Evolutionary conservation across 2,329 filamentous ascomycete genomes (phyloP), one percentile per base, ranked within the genome.

Genomic region (Penicillium sp.): DNA sequence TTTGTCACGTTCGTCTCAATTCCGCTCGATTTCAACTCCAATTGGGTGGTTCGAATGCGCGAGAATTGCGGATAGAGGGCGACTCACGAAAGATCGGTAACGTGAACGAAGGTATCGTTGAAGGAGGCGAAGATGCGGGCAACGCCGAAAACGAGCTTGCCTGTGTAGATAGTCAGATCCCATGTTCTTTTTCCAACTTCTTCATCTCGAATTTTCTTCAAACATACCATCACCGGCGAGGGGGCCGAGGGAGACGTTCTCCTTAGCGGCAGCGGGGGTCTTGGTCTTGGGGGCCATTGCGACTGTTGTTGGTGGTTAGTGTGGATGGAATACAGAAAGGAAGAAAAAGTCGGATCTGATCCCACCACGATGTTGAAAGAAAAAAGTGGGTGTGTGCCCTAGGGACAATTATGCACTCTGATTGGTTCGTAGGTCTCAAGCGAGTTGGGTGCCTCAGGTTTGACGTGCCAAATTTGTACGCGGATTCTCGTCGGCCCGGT

Each of bases 201-300:
- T 48, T 37, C 6, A 12, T 46, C 43, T 47, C 23, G 5, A n/a
- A 35, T 12, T 29, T 41, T 53, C 27, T 60, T 47, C 19, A 4
- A 68, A 77, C 86, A 77, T 80, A 93, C 91, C 93, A 86, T 97
- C 93, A 78, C 93, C 89, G 84, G 93, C 90, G 81, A 96, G 91
- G 78, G 94, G 94, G 75, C 94, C 94, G 75, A 97, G 88, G 82
- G 90, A 93, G 86, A 99, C 94, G 84, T 99, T 99, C 89, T 97
- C 94, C 84, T 93, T 81, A 67, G 81, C 88, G 74, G 86, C 85
- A 75, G 90, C 87, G 78, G 89, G 86, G 75, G 86, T 82, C 80
- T 88, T 88, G 86, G 93, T 95, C 80, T 93, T 93, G 82, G 93
- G 84, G 54, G 65, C 64, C 93, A 97, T 97, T 78, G 81, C 90